A percentile compares a stretch with the other conserved stretches of the same genome.
phyloP scores from a whole-genome alignment of 441 rosid species.

The Flueggea neowawraea region DNA sequence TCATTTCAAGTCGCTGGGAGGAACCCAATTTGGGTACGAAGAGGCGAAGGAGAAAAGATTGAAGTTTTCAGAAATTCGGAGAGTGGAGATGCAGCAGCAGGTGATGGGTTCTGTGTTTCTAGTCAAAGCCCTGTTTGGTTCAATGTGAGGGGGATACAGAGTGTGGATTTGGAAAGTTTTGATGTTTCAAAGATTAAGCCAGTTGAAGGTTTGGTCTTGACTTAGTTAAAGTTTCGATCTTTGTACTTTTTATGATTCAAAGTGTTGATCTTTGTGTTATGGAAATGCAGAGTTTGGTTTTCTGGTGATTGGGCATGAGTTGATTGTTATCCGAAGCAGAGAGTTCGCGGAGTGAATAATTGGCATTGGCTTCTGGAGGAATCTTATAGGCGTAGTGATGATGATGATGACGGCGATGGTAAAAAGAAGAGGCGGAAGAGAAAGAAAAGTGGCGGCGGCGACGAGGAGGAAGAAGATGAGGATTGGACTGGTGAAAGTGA shows the following conservation, averaged over 20 bases:
- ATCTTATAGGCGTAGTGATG: slow-evolving; percentile 17
- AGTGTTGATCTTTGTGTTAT: background rate
- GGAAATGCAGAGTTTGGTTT: slow-evolving; percentile 73
- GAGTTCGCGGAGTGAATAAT: slow-evolving; percentile 29
- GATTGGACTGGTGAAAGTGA: slow-evolving; percentile 65
- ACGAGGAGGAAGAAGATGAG: slow-evolving; percentile 43
- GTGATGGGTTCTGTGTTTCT: slow-evolving; percentile 59
- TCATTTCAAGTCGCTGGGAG: slow-evolving; percentile 55
- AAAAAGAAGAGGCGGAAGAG: slow-evolving; percentile 21
- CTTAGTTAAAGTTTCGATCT: too few relatives aligned
- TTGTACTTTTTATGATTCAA: too few relatives aligned
- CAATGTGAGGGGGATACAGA: slow-evolving; percentile 29
- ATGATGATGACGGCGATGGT: slow-evolving; percentile 29
- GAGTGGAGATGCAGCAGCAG: slow-evolving; percentile 39
- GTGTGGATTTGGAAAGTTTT: slow-evolving; percentile 23
- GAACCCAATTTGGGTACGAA: slow-evolving; percentile 65
- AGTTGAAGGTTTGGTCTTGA: slow-evolving; percentile 45
- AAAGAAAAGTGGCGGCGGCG: slow-evolving; percentile 15
- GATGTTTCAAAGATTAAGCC: slow-evolving; percentile 45
- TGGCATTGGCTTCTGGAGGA: slow-evolving; percentile 90
- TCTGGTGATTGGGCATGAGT: slow-evolving; percentile 70
- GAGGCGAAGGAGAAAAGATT: slow-evolving; percentile 13
- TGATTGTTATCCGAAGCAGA: slow-evolving; percentile 53
- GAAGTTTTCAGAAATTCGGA: slow-evolving; percentile 45
- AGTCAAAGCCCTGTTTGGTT: slow-evolving; percentile 57